Evolutionary conservation across 148 eudicot species (phyloP).

Genomic region (Fagopyrum tataricum): DNA sequence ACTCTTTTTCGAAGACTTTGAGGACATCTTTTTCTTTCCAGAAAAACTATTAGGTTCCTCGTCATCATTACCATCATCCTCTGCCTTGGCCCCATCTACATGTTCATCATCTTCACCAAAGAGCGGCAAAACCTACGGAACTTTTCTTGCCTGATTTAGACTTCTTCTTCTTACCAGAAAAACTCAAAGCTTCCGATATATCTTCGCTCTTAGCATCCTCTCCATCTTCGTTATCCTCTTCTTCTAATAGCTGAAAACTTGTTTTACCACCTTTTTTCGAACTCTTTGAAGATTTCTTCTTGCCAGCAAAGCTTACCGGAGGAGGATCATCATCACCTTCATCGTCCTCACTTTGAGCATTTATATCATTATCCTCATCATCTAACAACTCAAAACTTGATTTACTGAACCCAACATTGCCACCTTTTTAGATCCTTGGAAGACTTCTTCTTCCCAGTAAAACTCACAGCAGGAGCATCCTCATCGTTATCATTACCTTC

Average conservation of each 20-base stretch:
- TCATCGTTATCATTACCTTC: conserved; percentile 13
- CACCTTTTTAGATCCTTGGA: conserved; percentile 18
- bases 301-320: conserved; percentile 22
- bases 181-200: background rate
- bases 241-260: conserved; percentile 42
- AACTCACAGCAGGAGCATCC: conserved; percentile 26
- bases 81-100: conserved; percentile 14
- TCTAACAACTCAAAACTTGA: conserved; percentile 47
- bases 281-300: conserved; percentile 30
- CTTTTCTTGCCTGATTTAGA: conserved; percentile 43
- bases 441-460: conserved; percentile 22
- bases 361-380: conserved; percentile 38
- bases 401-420: conserved; percentile 22
- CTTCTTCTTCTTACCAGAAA: conserved; percentile 54
- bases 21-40: conserved; percentile 60
- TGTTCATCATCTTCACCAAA: conserved; percentile 36
- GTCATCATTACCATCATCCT: conserved; percentile 29
- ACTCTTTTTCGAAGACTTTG: conserved; percentile 50
- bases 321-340: conserved; percentile 33
- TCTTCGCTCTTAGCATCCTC: conserved; percentile 18
- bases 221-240: conserved; percentile 25
- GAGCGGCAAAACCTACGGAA: conserved; percentile 23
- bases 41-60: conserved; percentile 29
- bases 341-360: conserved; percentile 20
- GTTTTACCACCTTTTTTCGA: conserved; percentile 21